Conservation (phyloP, 192 early-diverging fungal genomes). For the Mortierella hygrophila region DNA sequence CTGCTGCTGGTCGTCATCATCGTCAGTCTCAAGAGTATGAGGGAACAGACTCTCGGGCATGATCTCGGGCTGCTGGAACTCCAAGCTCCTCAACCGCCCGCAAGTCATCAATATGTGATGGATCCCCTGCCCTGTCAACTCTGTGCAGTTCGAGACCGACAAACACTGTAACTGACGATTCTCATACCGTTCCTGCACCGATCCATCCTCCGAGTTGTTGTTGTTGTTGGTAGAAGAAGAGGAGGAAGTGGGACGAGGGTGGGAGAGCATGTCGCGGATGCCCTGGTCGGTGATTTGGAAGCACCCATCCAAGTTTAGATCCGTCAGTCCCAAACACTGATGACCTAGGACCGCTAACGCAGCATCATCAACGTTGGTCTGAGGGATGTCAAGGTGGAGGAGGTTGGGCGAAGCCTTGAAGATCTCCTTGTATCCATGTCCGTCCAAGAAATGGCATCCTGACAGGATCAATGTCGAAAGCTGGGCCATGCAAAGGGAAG, state of each 20-base stretch:
- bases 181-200: conserved; percentile 11
- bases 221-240: not conserved
- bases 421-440: conserved; percentile 50
- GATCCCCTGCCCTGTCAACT: conserved; percentile 46
- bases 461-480: conserved; percentile 17
- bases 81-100: conserved; percentile 34
- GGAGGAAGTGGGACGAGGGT: conserved; percentile 3
- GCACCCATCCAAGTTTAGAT: conserved; percentile 38
- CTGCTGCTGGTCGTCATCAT: conserved; percentile 8
- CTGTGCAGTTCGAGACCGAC: conserved; percentile 35
- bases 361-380: conserved; percentile 38
- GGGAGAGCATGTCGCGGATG: conserved; percentile 34
- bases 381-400: conserved; percentile 15
- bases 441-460: conserved; percentile 47
- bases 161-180: conserved; percentile 28
- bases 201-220: not conserved
- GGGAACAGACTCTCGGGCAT: conserved; percentile 49
- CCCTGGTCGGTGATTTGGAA: conserved; percentile 50
- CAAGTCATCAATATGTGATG: conserved; percentile 44
- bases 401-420: conserved; percentile 30
- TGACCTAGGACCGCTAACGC: conserved; percentile 30
- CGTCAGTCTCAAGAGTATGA: conserved; percentile 31
- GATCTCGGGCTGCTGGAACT: conserved; percentile 51
- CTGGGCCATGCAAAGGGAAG: not conserved
- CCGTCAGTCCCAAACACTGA: conserved; percentile 8